Evolutionary conservation across 179 eudicot genomes (phyloP).

Genomic region (Spinacia oleracea): DNA sequence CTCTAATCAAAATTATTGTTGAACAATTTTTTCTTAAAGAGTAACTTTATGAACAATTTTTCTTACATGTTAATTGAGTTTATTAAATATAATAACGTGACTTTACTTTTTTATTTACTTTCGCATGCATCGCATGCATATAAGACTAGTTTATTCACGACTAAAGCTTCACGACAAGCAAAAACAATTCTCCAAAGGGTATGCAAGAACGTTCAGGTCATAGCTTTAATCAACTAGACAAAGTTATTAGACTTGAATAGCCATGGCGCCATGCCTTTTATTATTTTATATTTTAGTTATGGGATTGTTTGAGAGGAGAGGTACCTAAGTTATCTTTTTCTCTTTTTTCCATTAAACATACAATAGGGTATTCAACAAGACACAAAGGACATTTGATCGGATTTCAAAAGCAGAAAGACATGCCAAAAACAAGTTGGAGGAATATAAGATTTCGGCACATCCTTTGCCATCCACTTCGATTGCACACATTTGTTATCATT

Average conservation of each 20-base stretch:
- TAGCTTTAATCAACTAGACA: background rate
- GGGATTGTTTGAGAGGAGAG: no score
- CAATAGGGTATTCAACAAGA: constrained; percentile 9
- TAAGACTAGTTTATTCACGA: background rate
- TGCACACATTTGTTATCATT: background rate
- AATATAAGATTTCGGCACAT: background rate
- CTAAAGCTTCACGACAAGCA: background rate
- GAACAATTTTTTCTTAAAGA: no score
- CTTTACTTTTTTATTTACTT: no score
- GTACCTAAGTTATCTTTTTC: no score
- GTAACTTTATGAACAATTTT: no score
- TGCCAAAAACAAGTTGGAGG: background rate
- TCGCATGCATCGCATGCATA: no score
- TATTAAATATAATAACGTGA: no score
- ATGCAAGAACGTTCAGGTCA: background rate
- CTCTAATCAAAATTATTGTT: no score
- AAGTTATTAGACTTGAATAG: background rate
- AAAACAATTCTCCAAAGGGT: background rate
- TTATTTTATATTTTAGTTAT: background rate
- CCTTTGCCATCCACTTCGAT: background rate
- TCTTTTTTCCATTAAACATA: no score
- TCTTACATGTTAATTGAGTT: no score
- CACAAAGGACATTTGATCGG: background rate
- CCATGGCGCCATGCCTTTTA: background rate
- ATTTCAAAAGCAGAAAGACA: background rate